Evolutionary conservation across 1,139 yeast species (phyloP).

Genomic region (Magnusiomyces fungicola): DNA sequence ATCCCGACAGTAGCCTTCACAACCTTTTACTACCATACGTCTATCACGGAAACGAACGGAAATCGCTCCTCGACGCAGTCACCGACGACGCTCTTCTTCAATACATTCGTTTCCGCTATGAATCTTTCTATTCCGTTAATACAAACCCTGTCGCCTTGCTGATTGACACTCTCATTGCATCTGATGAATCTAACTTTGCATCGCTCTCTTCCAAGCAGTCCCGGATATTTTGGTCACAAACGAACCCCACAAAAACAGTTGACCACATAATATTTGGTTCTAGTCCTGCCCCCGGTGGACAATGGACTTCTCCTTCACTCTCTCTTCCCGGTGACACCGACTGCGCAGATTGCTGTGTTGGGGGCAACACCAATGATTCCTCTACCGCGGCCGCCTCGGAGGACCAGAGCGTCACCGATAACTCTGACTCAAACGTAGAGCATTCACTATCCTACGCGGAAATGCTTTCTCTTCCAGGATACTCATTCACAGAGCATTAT

Average conservation of each 20-base stretch:
- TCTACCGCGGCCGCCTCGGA: too few relatives aligned
- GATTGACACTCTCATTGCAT: conserved; percentile 28
- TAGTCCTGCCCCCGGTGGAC: conserved; percentile 30
- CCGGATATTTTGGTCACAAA: conserved; percentile 25
- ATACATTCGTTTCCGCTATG: conserved; percentile 20
- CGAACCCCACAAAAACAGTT: not conserved
- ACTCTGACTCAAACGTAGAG: too few relatives aligned
- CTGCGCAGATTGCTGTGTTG: conserved; percentile 6
- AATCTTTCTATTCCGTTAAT: conserved; percentile 24
- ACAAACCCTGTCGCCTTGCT: conserved; percentile 27
- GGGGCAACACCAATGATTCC: too few relatives aligned
- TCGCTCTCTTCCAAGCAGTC: conserved; percentile 20
- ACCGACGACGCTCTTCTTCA: conserved; percentile 18
- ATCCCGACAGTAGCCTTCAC: conserved; percentile 29
- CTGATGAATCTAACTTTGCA: conserved; percentile 27
- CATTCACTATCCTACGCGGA: conserved; percentile 31
- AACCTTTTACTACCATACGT: conserved; percentile 19
- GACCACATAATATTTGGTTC: conserved; percentile 28
- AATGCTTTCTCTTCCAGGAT: conserved; percentile 33
- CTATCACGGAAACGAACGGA: not conserved
- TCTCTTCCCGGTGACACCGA: not conserved
- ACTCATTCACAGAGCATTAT: conserved; percentile 25
- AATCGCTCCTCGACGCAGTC: conserved; percentile 23
- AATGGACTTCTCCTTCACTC: conserved; percentile 26
- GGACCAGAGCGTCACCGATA: too few relatives aligned